These are phyloP conservation scores for Backusella psychrophila DNA, from an alignment of 192 early-diverging fungal genomes.

Conservation along the genomic window DNA sequence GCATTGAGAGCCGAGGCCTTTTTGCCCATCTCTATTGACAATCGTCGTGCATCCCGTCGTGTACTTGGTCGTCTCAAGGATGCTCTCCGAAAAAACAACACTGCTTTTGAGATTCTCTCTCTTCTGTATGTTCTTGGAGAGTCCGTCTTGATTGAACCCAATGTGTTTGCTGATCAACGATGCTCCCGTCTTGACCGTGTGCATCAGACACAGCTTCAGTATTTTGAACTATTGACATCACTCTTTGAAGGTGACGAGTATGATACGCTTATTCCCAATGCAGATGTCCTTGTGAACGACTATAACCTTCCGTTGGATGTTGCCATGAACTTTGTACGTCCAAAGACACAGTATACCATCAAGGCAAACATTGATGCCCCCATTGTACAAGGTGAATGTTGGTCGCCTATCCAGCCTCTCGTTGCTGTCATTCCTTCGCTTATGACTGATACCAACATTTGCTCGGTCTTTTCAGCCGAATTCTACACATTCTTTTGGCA, in stretches of 20 bases:
- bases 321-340: constrained; percentile 65
- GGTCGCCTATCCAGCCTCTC: not conserved
- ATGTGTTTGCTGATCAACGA: constrained; percentile 47
- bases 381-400: not conserved
- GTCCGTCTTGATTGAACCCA: constrained; percentile 43
- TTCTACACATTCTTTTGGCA: constrained; percentile 86
- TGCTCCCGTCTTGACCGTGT: constrained; percentile 60
- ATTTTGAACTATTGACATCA: constrained; percentile 57
- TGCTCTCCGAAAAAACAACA: constrained; percentile 51
- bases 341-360: constrained; percentile 22
- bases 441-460: not conserved
- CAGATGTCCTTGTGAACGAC: constrained; percentile 44
- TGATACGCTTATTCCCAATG: constrained; percentile 42
- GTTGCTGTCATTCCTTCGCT: not conserved
- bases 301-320: constrained; percentile 62
- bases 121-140: constrained; percentile 61
- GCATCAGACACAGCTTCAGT: constrained; percentile 61
- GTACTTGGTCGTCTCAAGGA: constrained; percentile 54
- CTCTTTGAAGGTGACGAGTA: constrained; percentile 51
- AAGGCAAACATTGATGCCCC: constrained; percentile 3
- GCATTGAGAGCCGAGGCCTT: constrained; percentile 56
- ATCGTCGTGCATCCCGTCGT: constrained; percentile 47
- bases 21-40: constrained; percentile 44
- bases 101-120: constrained; percentile 53
- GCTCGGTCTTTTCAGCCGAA: constrained; percentile 32